Evolutionary conservation across 2,329 filamentous ascomycete genomes (phyloP).

Genomic region (Bipolaris gigantea): DNA sequence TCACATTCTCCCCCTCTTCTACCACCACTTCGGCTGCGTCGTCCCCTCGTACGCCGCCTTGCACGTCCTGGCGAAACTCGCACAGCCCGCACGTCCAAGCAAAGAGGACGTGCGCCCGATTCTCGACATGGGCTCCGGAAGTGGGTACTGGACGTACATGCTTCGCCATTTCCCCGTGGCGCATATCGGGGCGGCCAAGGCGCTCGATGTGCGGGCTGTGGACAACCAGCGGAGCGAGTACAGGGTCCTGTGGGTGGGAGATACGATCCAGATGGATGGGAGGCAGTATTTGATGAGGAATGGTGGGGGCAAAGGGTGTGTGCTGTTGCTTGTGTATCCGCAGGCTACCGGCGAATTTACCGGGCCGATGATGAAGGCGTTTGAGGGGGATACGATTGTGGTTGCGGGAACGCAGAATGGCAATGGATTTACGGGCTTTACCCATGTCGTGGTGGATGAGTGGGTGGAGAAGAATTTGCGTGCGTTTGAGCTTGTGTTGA

Average conservation of each 20-base stretch:
- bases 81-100: slow-evolving; percentile 34
- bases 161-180: slow-evolving; percentile 67
- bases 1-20: slow-evolving; percentile 70
- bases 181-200: slow-evolving; percentile 56
- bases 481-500: slow-evolving; percentile 62
- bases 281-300: slow-evolving; percentile 56
- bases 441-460: slow-evolving; percentile 63
- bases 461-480: slow-evolving; percentile 63
- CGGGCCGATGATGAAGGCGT: slow-evolving; percentile 61
- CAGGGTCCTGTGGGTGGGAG: slow-evolving; percentile 68
- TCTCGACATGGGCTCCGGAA: slow-evolving; percentile 70
- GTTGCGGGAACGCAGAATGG: slow-evolving; percentile 74
- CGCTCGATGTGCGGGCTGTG: slow-evolving; percentile 62
- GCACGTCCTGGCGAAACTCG: slow-evolving; percentile 60
- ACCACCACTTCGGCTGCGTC: slow-evolving; percentile 78
- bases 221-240: slow-evolving; percentile 71
- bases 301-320: slow-evolving; percentile 54
- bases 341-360: slow-evolving; percentile 71
- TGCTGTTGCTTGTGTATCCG: slow-evolving; percentile 73
- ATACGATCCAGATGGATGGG: slow-evolving; percentile 67
- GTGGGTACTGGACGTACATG: slow-evolving; percentile 76
- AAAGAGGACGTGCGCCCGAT: slow-evolving; percentile 52
- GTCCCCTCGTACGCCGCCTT: slow-evolving; percentile 69
- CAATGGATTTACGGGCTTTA: slow-evolving; percentile 74
- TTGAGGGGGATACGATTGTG: slow-evolving; percentile 65